Percentiles rank a stretch among this genome's conserved stretches.
phyloP scores from a whole-genome alignment of 257 asterid species.

The Solanum paucissectum region DNA sequence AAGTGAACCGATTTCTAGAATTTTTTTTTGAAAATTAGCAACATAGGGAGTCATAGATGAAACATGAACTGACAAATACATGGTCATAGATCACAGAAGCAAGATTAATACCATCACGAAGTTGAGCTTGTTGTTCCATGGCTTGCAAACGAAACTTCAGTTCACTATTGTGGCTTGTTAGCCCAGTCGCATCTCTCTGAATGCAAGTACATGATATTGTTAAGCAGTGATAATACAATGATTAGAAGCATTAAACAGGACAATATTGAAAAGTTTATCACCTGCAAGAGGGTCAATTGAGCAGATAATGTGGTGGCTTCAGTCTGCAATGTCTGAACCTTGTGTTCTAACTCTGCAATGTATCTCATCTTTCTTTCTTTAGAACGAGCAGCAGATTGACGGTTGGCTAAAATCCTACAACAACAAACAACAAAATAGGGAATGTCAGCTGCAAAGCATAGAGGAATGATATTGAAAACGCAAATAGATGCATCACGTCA shows the following conservation, averaged over 20 bases:
- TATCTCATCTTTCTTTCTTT: slow-evolving; percentile 68
- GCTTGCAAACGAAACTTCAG: slow-evolving; percentile 60
- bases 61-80: not conserved
- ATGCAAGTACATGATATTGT: not conserved
- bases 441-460: not conserved
- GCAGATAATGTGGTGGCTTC: slow-evolving; percentile 62
- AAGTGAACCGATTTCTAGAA: not conserved
- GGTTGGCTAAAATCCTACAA: slow-evolving; percentile 56
- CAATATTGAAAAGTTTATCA: not conserved
- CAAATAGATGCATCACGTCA: not conserved
- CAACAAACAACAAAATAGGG: not conserved
- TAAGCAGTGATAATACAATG: not conserved
- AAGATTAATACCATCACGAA: slow-evolving; percentile 43
- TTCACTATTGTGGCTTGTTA: slow-evolving; percentile 52
- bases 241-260: not conserved
- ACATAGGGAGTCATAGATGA: not conserved
- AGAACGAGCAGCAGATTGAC: slow-evolving; percentile 72
- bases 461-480: not conserved
- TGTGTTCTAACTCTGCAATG: slow-evolving; percentile 54
- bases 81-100: not conserved
- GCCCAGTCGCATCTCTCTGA: slow-evolving; percentile 57
- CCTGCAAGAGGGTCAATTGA: slow-evolving; percentile 53
- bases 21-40: not conserved
- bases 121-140: slow-evolving; percentile 67
- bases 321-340: slow-evolving; percentile 50